Base-by-base conservation (phyloP, 768 basidiomycete genomes). In the Trametes cinnabarina region DNA sequence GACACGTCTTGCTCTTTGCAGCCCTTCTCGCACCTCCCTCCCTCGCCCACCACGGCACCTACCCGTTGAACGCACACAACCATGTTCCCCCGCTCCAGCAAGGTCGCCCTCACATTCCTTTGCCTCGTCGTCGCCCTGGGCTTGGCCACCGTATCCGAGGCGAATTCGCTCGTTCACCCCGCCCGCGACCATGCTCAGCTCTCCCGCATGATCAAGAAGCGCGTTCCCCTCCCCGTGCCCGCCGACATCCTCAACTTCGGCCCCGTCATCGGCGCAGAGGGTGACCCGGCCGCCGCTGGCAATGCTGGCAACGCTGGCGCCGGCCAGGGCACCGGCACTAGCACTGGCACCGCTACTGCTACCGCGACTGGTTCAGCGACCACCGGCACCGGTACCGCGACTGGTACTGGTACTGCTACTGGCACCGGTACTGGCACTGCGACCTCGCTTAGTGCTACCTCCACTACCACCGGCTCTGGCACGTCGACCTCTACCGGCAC, bases 171-270 rank as follows among this genome's bases (percentile, higher is more conserved):
- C 71, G 28, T 54, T 62, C 66, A 62, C 60, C 72, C 72, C 34
- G 84, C 77, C 49, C 82, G 82, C 63, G 81, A 81, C 71, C 85
- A 88, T 72, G 76, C 65, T 49, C 74, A 74, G 65, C 72, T 84
- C 66, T 82, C 83, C 66, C 86, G 89, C 66, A 72, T 92, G 69
- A 69, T 91, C 63, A 88, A 79, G 74, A 90, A 87, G 69, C 86
- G 89, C 35, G 68, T 74, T 4, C 76, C 80, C 25, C 40, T 49
- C 40, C 1, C 41, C 57, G 69, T 53, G 30, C 7, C 30, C 30
- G 12, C 30, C 67, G 15, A 58, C 57, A 51, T 48, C 28, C 30
- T 46, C 48, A 25, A 20, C 20, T 37, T 57, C 28, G 46, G 55
- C 58, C 61, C 20, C 19, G 56, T 48, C 35, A 63, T 70, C 57